Percentiles rank a stretch among this genome's conserved stretches.
phyloP scores from a whole-genome alignment of 164 flowering plant genomes.

The Umbellularia californica region DNA sequence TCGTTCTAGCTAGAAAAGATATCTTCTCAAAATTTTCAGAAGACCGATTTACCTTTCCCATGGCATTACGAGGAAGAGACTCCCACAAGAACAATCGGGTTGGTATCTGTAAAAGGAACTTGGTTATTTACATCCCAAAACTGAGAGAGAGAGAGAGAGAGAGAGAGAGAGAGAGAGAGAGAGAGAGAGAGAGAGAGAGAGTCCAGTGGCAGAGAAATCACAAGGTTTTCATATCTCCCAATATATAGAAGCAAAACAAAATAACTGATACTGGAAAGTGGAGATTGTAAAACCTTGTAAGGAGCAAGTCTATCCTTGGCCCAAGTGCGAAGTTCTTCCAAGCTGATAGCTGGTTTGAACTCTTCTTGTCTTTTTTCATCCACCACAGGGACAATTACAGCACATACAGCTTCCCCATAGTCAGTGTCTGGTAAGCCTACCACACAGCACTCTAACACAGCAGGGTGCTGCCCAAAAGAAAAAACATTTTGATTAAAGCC shows the following conservation, averaged over 20 bases:
- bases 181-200: not conserved
- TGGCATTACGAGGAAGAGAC: conserved; percentile 84
- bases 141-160: not conserved
- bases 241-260: not conserved
- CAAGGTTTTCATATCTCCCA: not conserved
- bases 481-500: conserved; percentile 1
- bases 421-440: conserved; percentile 83
- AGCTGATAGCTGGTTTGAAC: conserved; percentile 57
- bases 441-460: conserved; percentile 82
- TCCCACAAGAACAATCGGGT: conserved; percentile 75
- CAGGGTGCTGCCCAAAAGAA: conserved; percentile 57
- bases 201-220: too few relatives aligned
- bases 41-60: conserved; percentile 73
- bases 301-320: conserved; percentile 94
- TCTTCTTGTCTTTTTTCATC: conserved; percentile 47
- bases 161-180: not conserved
- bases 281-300: conserved; percentile 59
- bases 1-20: not conserved
- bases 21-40: not conserved
- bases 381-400: conserved; percentile 60
- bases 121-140: not conserved
- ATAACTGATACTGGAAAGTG: not conserved
- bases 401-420: conserved; percentile 84
- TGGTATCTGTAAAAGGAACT: conserved; percentile 51
- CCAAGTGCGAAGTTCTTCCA: conserved; percentile 76